Conservation (phyloP, 2,329 filamentous ascomycete genomes). For the Colletotrichum spaethianum region DNA sequence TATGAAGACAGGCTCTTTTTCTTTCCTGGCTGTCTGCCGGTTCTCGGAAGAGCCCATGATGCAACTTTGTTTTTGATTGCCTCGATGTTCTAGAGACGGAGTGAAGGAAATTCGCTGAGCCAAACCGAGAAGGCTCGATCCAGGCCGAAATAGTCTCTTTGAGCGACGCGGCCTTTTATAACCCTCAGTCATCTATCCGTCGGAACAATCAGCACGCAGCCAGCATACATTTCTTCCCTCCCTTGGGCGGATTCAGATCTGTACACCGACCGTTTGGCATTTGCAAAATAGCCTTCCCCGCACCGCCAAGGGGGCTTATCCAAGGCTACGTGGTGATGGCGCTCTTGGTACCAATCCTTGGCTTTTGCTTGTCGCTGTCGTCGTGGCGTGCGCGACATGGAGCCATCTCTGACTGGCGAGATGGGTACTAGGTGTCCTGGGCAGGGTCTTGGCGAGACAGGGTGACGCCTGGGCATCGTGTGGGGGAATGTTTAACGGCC, state of each 20-base stretch:
- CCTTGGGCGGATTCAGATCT: background rate
- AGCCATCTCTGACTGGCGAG: background rate
- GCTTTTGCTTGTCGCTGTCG: background rate
- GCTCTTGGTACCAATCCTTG: background rate
- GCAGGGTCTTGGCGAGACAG: background rate
- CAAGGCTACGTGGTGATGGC: background rate
- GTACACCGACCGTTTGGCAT: background rate
- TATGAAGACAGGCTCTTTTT: background rate
- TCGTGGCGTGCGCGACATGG: background rate
- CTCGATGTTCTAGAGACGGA: background rate
- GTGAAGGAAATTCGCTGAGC: background rate
- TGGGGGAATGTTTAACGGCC: background rate
- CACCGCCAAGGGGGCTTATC: conserved; percentile 6
- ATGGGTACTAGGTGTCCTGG: background rate
- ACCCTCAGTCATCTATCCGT: background rate
- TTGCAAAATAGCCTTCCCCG: background rate
- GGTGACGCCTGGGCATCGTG: background rate
- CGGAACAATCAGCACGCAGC: background rate
- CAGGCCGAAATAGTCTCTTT: background rate
- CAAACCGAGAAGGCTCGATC: too few relatives aligned
- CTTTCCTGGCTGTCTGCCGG: background rate
- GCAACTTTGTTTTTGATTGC: background rate
- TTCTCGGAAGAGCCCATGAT: background rate
- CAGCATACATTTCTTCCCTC: background rate
- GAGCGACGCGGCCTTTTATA: background rate